Base-by-base conservation (phyloP, 139 green algal species). In the Coelastrella sp. region DNA sequence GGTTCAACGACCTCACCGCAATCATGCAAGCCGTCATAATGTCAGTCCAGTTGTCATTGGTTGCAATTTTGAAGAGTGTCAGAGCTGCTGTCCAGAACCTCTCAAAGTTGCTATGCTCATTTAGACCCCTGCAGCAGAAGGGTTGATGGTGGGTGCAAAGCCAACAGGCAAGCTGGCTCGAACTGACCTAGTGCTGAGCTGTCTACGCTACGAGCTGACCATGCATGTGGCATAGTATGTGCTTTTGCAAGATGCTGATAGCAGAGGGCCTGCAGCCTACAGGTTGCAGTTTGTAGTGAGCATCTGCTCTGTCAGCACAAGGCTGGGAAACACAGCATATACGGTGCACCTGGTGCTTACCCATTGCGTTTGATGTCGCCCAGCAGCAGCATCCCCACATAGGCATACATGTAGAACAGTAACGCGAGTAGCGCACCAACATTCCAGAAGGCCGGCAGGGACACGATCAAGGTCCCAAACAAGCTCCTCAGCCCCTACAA, bases 401-500 rank as follows among this genome's bases (percentile, higher is more conserved):
- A 96, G 48, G 91, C 86, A 45, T 96, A 98, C 37, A 96, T 92
- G 87, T 95, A 97, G 87, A 96, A 95, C 57, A 96, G 57, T 5
- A 97, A 87, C 8, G 89, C 67, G 27, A 97, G 87, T 40, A 97
- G 89, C 1, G 89, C 90, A 15, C 93, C 94, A 5, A 97, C 93
- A 81, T 95, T 96, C 85, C 89, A 90, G 76, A 97, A 94, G 17
- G 93, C 93, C 0, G 94, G 93, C 81, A 96, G 78, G 0, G 93
- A 95, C 57, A 95, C 84, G 23, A 96, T 85, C n/a, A 96, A 88
- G 4, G 94, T 94, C 21, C 88, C 77, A 81, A 97, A 92, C 72
- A 97, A 88, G 37, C 86, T 87, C 40, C 82, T 85, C 17, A 91
- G 45, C 38, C 80, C 79, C 86, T 89, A 73, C 35, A 59, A n/a